Percentiles rank a stretch among this genome's conserved stretches.
These are phyloP conservation scores for Endotrypanum monterogeii DNA, from an alignment of 208 protist genomes.

Conservation along the genomic window DNA sequence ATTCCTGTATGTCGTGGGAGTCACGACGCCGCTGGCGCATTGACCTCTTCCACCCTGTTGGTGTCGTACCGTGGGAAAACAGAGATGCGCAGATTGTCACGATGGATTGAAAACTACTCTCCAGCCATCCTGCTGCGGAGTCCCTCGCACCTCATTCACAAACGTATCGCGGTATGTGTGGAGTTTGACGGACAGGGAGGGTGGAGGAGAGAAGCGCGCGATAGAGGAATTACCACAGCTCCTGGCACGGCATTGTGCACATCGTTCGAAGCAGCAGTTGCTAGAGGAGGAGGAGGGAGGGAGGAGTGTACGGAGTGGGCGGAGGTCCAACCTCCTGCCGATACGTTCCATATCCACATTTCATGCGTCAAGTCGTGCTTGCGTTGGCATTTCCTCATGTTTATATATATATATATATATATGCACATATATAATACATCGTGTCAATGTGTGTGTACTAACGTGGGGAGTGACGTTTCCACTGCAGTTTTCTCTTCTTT, in stretches of 20 bases:
- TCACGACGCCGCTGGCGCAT: neutral
- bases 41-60: neutral
- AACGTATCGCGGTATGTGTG: neutral
- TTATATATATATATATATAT: neutral
- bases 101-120: neutral
- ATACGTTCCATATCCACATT: neutral
- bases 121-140: neutral
- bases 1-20: constrained; percentile 13
- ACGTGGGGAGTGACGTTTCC: no score
- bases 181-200: neutral
- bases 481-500: no score
- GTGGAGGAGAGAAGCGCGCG: neutral
- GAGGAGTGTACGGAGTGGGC: no score
- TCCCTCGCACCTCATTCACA: neutral
- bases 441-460: no score
- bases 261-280: neutral
- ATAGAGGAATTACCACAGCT: no score
- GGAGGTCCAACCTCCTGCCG: neutral
- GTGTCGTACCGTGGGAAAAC: neutral
- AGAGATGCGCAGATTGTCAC: neutral
- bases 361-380: neutral
- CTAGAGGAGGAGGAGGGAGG: neutral
- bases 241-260: neutral
- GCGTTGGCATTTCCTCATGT: neutral
- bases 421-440: no score